phyloP scores from a whole-genome alignment of 2,329 filamentous ascomycete species.

The Thielaviopsis cerberus region DNA sequence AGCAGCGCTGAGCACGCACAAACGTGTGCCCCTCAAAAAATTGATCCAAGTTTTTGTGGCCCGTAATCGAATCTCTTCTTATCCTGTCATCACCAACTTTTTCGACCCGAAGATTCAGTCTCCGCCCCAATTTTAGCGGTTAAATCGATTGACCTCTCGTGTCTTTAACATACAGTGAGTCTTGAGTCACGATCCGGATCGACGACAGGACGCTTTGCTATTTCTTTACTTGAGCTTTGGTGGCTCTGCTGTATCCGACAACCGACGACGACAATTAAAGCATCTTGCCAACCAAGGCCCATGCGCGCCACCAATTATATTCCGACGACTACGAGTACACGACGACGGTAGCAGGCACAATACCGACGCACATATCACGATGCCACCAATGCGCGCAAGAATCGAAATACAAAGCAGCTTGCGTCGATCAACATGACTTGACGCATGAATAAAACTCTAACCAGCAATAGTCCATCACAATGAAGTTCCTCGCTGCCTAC shows the following conservation, averaged over 20 bases:
- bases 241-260: background rate
- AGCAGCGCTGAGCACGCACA: background rate
- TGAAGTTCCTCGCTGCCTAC: slow-evolving; percentile 99
- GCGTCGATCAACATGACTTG: background rate
- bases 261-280: background rate
- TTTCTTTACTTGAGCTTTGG: background rate
- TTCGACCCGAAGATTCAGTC: slow-evolving; percentile 93
- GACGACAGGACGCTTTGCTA: background rate
- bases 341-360: background rate
- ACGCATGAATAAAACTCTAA: background rate
- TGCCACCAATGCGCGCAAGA: background rate
- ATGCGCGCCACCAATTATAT: background rate
- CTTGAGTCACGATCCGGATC: background rate
- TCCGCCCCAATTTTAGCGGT: slow-evolving; percentile 80
- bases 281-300: background rate
- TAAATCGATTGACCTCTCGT: slow-evolving; percentile 99
- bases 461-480: slow-evolving; percentile 35
- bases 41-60: slow-evolving; percentile 10
- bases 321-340: background rate
- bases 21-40: background rate
- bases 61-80: slow-evolving; percentile 6
- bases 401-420: background rate
- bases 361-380: background rate
- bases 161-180: slow-evolving; percentile 38
- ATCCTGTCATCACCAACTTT: slow-evolving; percentile 14